These are phyloP conservation scores for Eutrema japonicum DNA, from an alignment of 345 rosid genomes.

Conservation along the genomic window DNA sequence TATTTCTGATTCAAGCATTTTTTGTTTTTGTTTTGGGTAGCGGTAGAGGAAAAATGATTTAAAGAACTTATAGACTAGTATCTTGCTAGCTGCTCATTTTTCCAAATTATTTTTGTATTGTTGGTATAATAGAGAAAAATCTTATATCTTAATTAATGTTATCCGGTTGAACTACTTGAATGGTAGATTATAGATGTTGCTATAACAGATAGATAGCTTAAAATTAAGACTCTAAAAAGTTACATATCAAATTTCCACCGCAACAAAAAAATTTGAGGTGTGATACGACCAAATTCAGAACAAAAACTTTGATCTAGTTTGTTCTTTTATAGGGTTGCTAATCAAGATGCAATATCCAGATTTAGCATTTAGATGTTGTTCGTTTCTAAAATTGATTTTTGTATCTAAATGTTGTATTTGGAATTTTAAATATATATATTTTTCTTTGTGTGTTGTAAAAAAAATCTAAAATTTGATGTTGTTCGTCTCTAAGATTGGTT, in stretches of 20 bases:
- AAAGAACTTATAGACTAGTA: constrained; percentile 26
- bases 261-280: neutral
- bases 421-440: too few species aligned
- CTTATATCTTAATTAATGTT: constrained; percentile 10
- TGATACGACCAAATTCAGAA: neutral
- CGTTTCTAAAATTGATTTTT: too few species aligned
- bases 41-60: neutral
- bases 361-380: too few species aligned
- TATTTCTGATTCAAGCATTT: constrained; percentile 16
- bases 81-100: constrained; percentile 16
- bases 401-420: too few species aligned
- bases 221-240: neutral
- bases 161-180: neutral
- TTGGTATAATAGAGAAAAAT: neutral
- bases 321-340: too few species aligned
- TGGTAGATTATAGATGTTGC: too few species aligned
- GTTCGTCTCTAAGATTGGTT: too few species aligned
- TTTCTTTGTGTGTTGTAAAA: too few species aligned
- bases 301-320: too few species aligned
- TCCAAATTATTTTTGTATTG: constrained; percentile 5
- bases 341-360: too few species aligned
- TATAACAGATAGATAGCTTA: too few species aligned
- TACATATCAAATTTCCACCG: neutral
- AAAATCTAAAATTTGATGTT: too few species aligned
- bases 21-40: neutral